Base-by-base conservation (phyloP, 768 basidiomycete species). In the Psilocybe tampanensis region DNA sequence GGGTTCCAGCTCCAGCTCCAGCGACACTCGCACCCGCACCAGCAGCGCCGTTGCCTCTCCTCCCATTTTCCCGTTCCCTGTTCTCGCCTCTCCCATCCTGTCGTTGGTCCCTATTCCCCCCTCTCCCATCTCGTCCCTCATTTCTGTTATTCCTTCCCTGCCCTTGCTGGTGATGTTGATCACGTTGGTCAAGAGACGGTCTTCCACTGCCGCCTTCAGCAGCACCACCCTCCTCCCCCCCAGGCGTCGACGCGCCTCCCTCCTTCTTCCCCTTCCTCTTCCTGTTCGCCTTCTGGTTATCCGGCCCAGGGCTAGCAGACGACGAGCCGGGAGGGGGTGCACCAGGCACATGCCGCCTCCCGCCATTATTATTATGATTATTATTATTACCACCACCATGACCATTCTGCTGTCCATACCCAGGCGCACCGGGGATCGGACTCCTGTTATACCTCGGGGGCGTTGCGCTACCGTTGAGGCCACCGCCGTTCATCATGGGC, bases 311-410 rank as follows among this genome's bases (percentile, higher is more conserved):
- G 42, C 79, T 80, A 8, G 82, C 78, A 24, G 76, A 72, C 21
- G 26, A 26, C 15, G 24, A 19, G n/a, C n/a, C n/a, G 21, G 80
- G 71, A 24, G 86, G 71, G 23, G 86, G 81, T 13, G 86, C 86
- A 54, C 94, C 95, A 8, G 95, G 95, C 4, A 95, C 87, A 65
- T 86, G 79, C 56, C 88, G 75, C 59, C 85, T 71, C 48, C 74
- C 73, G 21, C 83, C 72, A 36, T 74, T 68, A 32, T 68, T 72
- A 56, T 75, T 75, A 45, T 62, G 72, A 44, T n/a, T n/a, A n/a
- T n/a, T n/a, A n/a, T n/a, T n/a, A n/a, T n/a, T n/a, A 54, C 66
- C 60, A 7, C 69, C 70, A 51, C 75, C 64, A 54, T 58, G 62
- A 56, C 62, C 73, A 42, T 60, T 63, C 39, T 74, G 73, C 52